Evolutionary conservation across 2,329 filamentous ascomycete species (phyloP).

Genomic region (Fusarium fracticaudum): DNA sequence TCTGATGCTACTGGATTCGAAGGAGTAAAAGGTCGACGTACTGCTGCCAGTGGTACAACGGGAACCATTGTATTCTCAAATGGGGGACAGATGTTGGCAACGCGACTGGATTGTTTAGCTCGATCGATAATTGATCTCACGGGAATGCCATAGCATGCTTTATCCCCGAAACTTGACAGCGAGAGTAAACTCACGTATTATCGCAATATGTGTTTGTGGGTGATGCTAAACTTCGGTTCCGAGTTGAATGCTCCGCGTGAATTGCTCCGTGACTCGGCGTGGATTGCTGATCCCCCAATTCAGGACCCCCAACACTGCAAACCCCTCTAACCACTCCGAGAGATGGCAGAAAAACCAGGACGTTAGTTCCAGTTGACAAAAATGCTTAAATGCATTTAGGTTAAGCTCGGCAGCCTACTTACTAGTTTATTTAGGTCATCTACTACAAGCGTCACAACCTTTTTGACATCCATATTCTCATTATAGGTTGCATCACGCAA

Average conservation of each 20-base stretch:
- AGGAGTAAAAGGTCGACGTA: rapidly evolving
- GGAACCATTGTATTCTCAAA: too few relatives aligned
- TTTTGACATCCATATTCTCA: neutral
- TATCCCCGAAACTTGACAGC: neutral
- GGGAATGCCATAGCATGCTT: rapidly evolving
- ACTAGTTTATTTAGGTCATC: neutral
- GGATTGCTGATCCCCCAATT: neutral
- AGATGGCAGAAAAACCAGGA: neutral
- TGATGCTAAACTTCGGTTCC: neutral
- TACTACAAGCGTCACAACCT: neutral
- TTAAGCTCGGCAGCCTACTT: rapidly evolving
- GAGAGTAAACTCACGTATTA: neutral
- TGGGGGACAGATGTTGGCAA: too few relatives aligned
- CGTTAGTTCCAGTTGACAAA: neutral
- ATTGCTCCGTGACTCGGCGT: neutral
- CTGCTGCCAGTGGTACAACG: too few relatives aligned
- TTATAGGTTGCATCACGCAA: neutral
- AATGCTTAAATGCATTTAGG: neutral
- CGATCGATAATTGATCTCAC: neutral
- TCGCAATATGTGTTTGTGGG: rapidly evolving
- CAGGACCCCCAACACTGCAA: neutral
- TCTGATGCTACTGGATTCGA: neutral
- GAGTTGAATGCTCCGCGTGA: neutral
- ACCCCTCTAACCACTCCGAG: neutral
- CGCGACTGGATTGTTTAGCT: too few relatives aligned